Evolutionary conservation across 371 early-diverging fungal species (phyloP), one percentile per base, ranked within the genome.

Genomic region (Rhizopus stolonifer): DNA sequence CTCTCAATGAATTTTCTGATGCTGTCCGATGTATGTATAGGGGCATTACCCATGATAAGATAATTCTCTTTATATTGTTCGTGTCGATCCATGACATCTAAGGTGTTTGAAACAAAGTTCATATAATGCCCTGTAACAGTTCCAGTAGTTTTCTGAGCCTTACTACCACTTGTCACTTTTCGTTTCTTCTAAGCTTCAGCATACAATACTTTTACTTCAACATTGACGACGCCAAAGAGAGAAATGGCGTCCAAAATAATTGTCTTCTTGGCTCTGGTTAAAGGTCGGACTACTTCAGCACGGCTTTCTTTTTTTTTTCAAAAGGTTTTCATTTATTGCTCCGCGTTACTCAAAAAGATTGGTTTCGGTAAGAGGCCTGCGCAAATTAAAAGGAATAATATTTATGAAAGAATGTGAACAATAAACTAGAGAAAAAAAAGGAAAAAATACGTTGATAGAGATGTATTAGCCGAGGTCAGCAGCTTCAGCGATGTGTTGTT

Each of bases 91-190:
- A 56, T 43, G 23, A 38, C 39, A 29, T 56, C 32, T 18, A 56
- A 18, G 14, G 22, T 49, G 15, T 34, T 31, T 10, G 34, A 24
- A 17, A 56, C 10, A 43, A 56, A 56, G 4, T 47, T 31, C 51
- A 31, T n/a, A 13, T 47, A 52, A 19, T 56, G 56, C 1, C 44
- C 44, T 14, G 55, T 54, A 45, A 31, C 45, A 49, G 54, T 54
- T 53, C 51, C 54, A 46, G 44, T 34, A 36, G 18, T 48, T 31
- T 51, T 56, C 6, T 44, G 43, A 34, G 6, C 31, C 42, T 19
- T 42, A 29, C 15, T 48, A 33, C n/a, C 33, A 18, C 32, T 17
- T 0, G 21, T 31, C n/a, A 11, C 10, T 7, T 25, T 44, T 44
- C 19, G 15, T 15, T 42, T 42, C 9, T 14, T 17, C 4, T 15